Conservation (phyloP, 1,284 basidiomycete genomes). For the Chalciporus sp. region DNA sequence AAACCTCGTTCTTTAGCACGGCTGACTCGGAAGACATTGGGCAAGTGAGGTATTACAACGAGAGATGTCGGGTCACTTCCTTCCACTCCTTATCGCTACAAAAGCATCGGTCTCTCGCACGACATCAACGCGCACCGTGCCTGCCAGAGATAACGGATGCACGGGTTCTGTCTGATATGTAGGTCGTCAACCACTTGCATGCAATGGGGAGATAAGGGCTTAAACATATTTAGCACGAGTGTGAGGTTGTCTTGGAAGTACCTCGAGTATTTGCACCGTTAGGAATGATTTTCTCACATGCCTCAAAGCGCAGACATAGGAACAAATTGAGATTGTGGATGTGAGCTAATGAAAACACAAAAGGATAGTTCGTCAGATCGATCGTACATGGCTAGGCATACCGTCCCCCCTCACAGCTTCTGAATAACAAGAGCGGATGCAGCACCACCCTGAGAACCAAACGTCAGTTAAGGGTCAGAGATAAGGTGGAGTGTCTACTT, state of each 20-base stretch:
- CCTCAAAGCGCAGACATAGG: conserved; percentile 4
- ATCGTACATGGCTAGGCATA: conserved; percentile 21
- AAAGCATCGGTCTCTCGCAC: conserved; percentile 9
- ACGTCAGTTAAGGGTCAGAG: conserved; percentile 16
- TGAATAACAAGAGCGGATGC: conserved; percentile 91
- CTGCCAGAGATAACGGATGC: conserved; percentile 13
- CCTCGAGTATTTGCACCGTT: conserved; percentile 2
- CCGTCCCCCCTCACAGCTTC: conserved; percentile 59
- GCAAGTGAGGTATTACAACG: conserved; percentile 1
- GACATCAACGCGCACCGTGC: neutral
- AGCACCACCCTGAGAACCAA: conserved; percentile 74
- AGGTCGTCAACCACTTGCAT: conserved; percentile 1
- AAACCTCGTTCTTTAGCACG: conserved; percentile 11
- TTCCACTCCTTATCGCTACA: conserved; percentile 15
- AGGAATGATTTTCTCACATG: conserved; percentile 15
- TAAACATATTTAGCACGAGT: conserved; percentile 13
- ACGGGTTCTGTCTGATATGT: neutral
- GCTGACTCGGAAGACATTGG: conserved; percentile 23
- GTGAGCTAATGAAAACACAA: conserved; percentile 12
- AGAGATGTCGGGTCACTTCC: neutral
- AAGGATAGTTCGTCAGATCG: conserved; percentile 20
- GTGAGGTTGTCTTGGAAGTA: neutral
- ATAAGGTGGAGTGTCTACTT: conserved; percentile 37
- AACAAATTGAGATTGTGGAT: conserved; percentile 2
- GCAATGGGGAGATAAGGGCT: conserved; percentile 21